Conservation (phyloP, 495 filamentous ascomycete species). For the Sordaria brevicollis region DNA sequence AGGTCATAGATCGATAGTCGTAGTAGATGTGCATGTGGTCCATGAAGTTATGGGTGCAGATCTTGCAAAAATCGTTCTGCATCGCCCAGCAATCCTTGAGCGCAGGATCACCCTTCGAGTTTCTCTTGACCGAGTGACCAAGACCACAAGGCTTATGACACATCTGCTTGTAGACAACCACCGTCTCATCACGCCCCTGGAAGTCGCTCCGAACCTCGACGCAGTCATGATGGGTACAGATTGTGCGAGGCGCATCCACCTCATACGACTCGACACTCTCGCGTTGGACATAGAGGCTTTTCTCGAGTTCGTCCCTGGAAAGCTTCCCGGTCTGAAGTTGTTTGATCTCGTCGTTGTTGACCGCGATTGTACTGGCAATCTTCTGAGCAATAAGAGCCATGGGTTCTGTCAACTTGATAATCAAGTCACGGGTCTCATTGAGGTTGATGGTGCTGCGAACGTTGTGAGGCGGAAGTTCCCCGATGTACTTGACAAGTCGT, state of each 20-base stretch:
- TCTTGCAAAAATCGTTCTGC: neutral
- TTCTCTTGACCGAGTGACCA: neutral
- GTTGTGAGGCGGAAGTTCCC: conserved; percentile 15
- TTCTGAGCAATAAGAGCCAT: conserved; percentile 25
- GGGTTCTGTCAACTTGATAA: conserved; percentile 25
- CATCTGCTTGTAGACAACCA: conserved; percentile 5
- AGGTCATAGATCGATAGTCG: neutral
- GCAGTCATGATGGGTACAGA: conserved; percentile 5
- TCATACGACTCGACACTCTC: conserved; percentile 6
- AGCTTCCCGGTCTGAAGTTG: conserved; percentile 12
- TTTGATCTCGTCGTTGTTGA: conserved; percentile 17
- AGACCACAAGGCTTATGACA: conserved; percentile 8
- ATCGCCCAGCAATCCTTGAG: neutral
- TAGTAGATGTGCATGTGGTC: conserved; percentile 6
- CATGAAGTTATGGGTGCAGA: neutral
- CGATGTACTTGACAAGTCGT: conserved; percentile 23
- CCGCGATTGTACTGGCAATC: conserved; percentile 22
- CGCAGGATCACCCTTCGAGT: conserved; percentile 1
- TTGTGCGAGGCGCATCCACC: neutral
- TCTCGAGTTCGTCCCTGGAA: conserved; percentile 11
- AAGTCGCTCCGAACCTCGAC: conserved; percentile 4
- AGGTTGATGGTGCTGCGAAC: conserved; percentile 29
- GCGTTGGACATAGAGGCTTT: conserved; percentile 11
- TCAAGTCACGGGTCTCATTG: conserved; percentile 26
- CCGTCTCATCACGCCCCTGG: conserved; percentile 1